Base-by-base conservation (phyloP, 2,329 filamentous ascomycete species). In the Sporothrix globosa region DNA sequence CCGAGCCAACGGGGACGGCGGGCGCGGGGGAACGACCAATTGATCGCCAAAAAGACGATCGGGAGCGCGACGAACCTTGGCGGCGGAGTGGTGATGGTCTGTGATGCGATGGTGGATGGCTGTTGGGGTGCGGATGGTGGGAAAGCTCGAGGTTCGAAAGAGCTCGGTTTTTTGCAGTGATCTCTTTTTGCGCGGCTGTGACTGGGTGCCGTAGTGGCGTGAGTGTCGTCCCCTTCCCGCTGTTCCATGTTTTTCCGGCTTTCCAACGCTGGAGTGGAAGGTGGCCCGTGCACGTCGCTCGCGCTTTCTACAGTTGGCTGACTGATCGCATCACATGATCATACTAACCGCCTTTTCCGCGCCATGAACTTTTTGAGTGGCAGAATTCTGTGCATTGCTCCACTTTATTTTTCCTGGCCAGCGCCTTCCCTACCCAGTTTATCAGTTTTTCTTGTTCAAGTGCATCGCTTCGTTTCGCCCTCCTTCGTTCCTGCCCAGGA, bases 221-320 rank as follows among this genome's bases (percentile, higher is more conserved):
- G 73, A 74, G 71, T 61, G 56, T 27, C 21, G 41, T 34, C 10
- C 14, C 39, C 21, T 63, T 46, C 58, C 58, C 58, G 53, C n/a
- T 52, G 30, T 68, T 69, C 70, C 70, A 70, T 73, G 71, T 74
- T 74, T 74, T 74, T 72, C 72, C 73, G 72, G 69, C 44, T 24
- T 3, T 10, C 5, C 52, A 44, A 14, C 60, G 56, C 46, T 53
- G 30, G 4, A 60, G 27, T 3, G 34, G 46, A 27, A 24, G 4
- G 2, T 72, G 72, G 72, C 21, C 69, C 69, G 69, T 72, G 72
- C 70, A 44, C 21, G 4, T 19, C 19, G 4, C 19, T 67, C 14
- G 5, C 7, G 39, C 3, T 10, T 19, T 30, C 24, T 27, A 17
- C 19, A 4, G 4, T 44, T 17, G 21, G 39, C 56, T n/a, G 11